phyloP scores from a whole-genome alignment of 75 land plant genomes.

The Pseudotsuga menziesii region DNA sequence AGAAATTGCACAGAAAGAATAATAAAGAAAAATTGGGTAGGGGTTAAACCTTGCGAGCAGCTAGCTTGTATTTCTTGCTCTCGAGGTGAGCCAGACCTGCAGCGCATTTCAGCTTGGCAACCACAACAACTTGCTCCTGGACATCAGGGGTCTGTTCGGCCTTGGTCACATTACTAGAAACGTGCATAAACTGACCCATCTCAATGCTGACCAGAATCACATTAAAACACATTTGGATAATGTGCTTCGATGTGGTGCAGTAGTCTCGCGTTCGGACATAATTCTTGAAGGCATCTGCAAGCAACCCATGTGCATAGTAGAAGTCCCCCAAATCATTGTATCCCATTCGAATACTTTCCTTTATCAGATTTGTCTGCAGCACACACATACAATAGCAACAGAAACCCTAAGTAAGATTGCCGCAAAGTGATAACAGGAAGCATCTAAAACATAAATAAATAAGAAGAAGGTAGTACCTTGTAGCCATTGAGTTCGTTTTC shows the following conservation, averaged over 20 bases:
- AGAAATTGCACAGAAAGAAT: background rate
- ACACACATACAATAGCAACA: background rate
- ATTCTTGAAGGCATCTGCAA: conserved; percentile 87
- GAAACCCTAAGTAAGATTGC: background rate
- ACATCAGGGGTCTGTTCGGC: conserved; percentile 89
- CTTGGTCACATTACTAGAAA: conserved; percentile 83
- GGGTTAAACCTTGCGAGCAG: conserved; percentile 87
- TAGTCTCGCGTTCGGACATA: conserved; percentile 95
- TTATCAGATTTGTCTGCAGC: conserved; percentile 88
- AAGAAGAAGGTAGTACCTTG: conserved; percentile 27
- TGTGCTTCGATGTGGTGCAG: conserved; percentile 94
- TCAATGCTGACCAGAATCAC: conserved; percentile 94
- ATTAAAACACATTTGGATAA: conserved; percentile 88
- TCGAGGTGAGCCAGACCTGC: conserved; percentile 86
- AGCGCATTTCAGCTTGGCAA: conserved; percentile 77
- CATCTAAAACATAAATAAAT: background rate
- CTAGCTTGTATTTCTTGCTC: conserved; percentile 81
- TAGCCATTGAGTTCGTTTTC: conserved; percentile 90
- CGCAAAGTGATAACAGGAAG: no score
- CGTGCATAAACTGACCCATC: conserved; percentile 95
- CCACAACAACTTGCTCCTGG: conserved; percentile 44
- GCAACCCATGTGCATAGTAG: conserved; percentile 76
- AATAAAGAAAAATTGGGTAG: background rate
- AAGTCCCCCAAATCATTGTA: conserved; percentile 97
- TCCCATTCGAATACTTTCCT: conserved; percentile 98